Evolutionary conservation across 2,329 filamentous ascomycete species (phyloP).

Genomic region (Xylaria sp.): DNA sequence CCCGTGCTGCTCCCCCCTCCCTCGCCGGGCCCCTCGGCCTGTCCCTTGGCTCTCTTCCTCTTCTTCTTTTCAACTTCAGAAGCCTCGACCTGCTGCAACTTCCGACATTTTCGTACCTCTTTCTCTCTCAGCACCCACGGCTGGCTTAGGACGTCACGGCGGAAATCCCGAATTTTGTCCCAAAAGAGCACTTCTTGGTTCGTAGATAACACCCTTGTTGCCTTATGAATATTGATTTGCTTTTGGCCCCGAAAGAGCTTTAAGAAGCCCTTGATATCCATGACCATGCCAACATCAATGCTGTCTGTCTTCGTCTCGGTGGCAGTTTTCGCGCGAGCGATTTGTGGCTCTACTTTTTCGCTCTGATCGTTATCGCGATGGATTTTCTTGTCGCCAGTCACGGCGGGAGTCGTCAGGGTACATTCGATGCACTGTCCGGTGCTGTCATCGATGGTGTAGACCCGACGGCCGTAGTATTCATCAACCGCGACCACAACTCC

Average conservation of each 20-base stretch:
- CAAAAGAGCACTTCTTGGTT: conserved; percentile 68
- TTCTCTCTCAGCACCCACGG: conserved; percentile 65
- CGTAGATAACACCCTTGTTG: conserved; percentile 60
- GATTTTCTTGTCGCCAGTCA: conserved; percentile 17
- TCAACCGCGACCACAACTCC: conserved; percentile 75
- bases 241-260: conserved; percentile 58
- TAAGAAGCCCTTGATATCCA: conserved; percentile 67
- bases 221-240: conserved; percentile 64
- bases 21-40: background rate
- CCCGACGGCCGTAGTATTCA: conserved; percentile 57
- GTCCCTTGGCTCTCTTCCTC: conserved; percentile 34
- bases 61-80: conserved; percentile 40
- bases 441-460: conserved; percentile 73
- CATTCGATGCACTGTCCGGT: conserved; percentile 69
- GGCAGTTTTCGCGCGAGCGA: background rate
- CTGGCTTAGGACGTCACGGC: conserved; percentile 58
- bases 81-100: conserved; percentile 53
- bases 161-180: conserved; percentile 64
- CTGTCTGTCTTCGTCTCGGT: conserved; percentile 27
- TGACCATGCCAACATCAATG: conserved; percentile 61
- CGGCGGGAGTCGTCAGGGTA: conserved; percentile 43
- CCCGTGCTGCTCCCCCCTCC: background rate
- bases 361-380: conserved; percentile 6
- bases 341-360: background rate
- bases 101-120: conserved; percentile 61